phyloP scores from a whole-genome alignment of 2,329 filamentous ascomycete genomes.

The Xylariales sp. region DNA sequence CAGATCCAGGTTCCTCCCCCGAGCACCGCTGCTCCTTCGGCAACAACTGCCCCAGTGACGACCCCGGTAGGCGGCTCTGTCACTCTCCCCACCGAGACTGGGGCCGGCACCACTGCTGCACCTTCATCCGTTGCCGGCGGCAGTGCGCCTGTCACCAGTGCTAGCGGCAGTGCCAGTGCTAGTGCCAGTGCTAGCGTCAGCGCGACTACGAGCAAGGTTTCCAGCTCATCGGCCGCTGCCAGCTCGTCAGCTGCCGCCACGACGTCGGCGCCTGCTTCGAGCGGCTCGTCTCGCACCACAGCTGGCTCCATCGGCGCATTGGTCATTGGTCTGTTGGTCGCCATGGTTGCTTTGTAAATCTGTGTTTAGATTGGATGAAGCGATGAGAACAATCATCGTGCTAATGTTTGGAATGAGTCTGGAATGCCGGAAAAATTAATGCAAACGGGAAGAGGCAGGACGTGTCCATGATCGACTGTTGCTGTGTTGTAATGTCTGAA shows the following conservation, averaged over 20 bases:
- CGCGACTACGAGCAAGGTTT: neutral
- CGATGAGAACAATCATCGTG: conserved; percentile 4
- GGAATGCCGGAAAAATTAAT: conserved; percentile 2
- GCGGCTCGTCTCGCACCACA: conserved; percentile 25
- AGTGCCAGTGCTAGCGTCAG: neutral
- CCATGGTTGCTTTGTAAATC: conserved; percentile 32
- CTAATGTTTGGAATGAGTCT: conserved; percentile 4
- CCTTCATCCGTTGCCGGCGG: conserved; percentile 9
- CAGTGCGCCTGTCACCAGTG: conserved; percentile 11
- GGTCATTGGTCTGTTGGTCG: conserved; percentile 27
- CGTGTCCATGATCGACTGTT: too few species aligned
- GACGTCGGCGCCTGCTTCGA: conserved; percentile 23
- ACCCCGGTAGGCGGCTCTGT: conserved; percentile 15
- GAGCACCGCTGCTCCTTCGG: conserved; percentile 16
- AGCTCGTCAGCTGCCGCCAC: conserved; percentile 9
- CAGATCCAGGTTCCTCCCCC: conserved; percentile 41
- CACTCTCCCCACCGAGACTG: conserved; percentile 14
- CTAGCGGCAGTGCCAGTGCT: conserved; percentile 11
- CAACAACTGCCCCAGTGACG: conserved; percentile 15
- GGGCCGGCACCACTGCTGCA: neutral
- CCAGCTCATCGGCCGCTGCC: neutral
- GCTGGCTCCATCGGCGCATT: conserved; percentile 30
- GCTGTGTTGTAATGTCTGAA: too few species aligned
- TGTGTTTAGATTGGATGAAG: conserved; percentile 2
- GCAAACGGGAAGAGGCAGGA: too few species aligned